Evolutionary conservation across 495 filamentous ascomycete genomes (phyloP), one percentile per base, ranked within the genome.

Genomic region (Hypomontagnella monticulosa): DNA sequence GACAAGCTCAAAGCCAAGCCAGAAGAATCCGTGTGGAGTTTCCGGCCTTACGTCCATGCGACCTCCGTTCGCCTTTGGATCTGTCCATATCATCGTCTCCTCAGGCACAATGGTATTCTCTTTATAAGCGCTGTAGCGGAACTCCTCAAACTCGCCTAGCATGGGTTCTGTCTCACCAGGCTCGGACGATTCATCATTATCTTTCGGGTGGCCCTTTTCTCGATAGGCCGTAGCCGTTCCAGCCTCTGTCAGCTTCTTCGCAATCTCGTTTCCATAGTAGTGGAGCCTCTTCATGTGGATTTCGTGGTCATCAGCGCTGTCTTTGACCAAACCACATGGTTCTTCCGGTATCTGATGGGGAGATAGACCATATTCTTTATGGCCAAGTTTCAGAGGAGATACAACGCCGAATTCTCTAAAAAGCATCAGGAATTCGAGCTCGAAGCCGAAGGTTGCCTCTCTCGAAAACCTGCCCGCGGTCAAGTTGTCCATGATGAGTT

Each of bases 71-170:
- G 43, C 59, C 2, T 8, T 18, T 27, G 64, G 64, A 12, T 67
- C 58, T 1, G 58, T 63, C 64, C 64, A 67, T 23, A 63, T 63
- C 64, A 67, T 67, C 12, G 58, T 63, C 40, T 67, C 64, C 42
- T 67, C 64, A 0, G 64, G 58, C n/a, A 63, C 59, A 19, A 67
- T 57, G 19, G 38, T 43, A 15, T 34, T 67, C n/a, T 55, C 9
- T 33, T 50, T 60, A 11, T 67, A 67, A 15, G 42, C 46, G 15
- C 48, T 59, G 50, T 58, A 67, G 23, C 58, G 44, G 11, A 58
- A 62, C n/a, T 54, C 40, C 18, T 48, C 53, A 9, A 67, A 63
- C 0, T 38, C 41, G 15, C 64, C 64, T 32, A 67, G 51, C 6
- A n/a, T 41, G 11, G 64, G 16, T 0, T 42, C 33, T 19, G 8